A percentile compares a stretch with the other conserved stretches of the same genome.
Evolutionary conservation across 179 eudicot genomes (phyloP).

Genomic region (Gypsophila paniculata): DNA sequence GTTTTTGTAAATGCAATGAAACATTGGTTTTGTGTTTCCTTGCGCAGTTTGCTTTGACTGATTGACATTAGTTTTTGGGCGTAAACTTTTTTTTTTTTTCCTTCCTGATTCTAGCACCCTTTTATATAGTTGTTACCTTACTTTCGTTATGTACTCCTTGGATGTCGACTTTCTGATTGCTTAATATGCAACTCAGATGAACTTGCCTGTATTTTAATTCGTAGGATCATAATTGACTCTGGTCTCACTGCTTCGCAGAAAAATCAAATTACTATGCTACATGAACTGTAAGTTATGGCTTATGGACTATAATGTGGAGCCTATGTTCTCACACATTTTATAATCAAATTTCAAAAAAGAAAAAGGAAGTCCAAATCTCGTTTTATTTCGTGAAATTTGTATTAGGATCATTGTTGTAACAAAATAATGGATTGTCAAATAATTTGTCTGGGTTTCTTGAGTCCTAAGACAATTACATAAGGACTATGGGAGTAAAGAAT

Average conservation of each 20-base stretch:
- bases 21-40: not conserved
- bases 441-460: not conserved
- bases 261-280: not conserved
- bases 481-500: not conserved
- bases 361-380: not conserved
- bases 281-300: too few species aligned
- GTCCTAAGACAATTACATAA: not conserved
- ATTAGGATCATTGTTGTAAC: not conserved
- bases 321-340: not conserved
- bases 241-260: not conserved
- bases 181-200: not conserved
- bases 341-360: not conserved
- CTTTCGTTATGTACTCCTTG: not conserved
- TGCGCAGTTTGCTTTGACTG: conserved; percentile 2
- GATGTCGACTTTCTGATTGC: conserved; percentile 4
- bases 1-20: not conserved
- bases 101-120: not conserved
- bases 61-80: not conserved
- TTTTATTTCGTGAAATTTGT: not conserved
- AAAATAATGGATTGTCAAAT: not conserved
- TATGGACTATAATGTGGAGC: not conserved
- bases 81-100: not conserved
- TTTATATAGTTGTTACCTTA: not conserved
- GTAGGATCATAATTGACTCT: not conserved
- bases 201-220: not conserved